Evolutionary conservation across 306 rosid genomes (phyloP), one percentile per base, ranked within the genome.

Genomic region (Citrullus amarus): DNA sequence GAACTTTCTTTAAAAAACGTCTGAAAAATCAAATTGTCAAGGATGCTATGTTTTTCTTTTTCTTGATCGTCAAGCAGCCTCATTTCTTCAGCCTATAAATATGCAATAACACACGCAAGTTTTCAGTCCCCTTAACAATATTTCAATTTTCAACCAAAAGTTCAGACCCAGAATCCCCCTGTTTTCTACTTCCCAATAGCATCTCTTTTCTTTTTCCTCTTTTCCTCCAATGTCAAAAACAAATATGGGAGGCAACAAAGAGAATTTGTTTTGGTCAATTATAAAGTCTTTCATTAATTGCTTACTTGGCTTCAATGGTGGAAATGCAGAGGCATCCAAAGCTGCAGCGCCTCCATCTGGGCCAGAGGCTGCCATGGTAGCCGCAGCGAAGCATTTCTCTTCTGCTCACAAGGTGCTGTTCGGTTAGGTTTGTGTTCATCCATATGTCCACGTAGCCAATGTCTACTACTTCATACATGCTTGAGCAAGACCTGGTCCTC

Each of bases 371-470:
- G 80, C 60, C 67, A 58, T 80, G 71, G 61, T 18, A 28, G 78
- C 82, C 12, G 72, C 82, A 69, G 78, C 82, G 4, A 80, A 71
- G 62, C 82, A 71, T 71, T 80, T 80, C 61, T 72, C 78, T 51
- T 79, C 81, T 53, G 81, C 81, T 65, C 76, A 79, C 74, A 79
- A 79, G 43, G 54, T 66, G 4, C 16, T 30, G 62, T 79, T 79
- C 58, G 11, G 25, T 12, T 79, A 79, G n/a, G 44, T 17, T 5
- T 28, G 58, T 22, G 54, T 46, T 71, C 76, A 46, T 71, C 5
- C 5, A 48, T 3, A 48, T 12, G 17, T 12, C 59, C 59, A 66
- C 38, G 72, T 13, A 7, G 32, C 14, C 22, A 6, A 30, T 68
- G 3, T 38, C 54, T n/a, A 39, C 75, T 20, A 6, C 57, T 46